Conservation (phyloP, 1,139 yeast species). For the Zygotorulaspora mrakii region DNA sequence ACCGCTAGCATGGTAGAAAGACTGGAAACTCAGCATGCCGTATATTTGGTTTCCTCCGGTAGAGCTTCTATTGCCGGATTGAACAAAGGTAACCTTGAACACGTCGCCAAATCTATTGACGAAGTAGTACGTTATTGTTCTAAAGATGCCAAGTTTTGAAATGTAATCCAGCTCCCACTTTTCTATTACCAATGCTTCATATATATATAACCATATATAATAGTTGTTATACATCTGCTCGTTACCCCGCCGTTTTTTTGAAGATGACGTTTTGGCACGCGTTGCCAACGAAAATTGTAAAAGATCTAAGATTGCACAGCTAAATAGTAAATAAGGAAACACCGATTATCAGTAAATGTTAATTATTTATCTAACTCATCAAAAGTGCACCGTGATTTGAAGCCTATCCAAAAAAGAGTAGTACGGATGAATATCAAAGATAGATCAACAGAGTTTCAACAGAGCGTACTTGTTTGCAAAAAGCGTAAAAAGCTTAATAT, state of each 20-base stretch:
- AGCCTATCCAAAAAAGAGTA: not conserved
- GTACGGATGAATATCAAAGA: conserved; percentile 33
- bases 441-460: conserved; percentile 38
- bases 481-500: conserved; percentile 23
- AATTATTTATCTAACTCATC: not conserved
- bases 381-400: not conserved
- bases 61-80: conserved; percentile 94
- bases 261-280: too few species aligned
- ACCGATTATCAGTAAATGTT: too few species aligned
- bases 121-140: conserved; percentile 58
- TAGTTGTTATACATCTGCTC: too few species aligned
- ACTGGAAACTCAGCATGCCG: conserved; percentile 72
- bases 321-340: conserved; percentile 1
- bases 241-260: conserved; percentile 2
- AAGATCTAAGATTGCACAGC: conserved; percentile 3
- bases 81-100: conserved; percentile 71
- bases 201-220: too few species aligned
- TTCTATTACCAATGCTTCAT: too few species aligned
- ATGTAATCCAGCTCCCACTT: too few species aligned
- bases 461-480: conserved; percentile 33
- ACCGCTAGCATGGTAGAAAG: conserved; percentile 73
- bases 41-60: conserved; percentile 76
- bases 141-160: conserved; percentile 23
- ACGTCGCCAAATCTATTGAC: conserved; percentile 80
- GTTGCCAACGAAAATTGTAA: conserved; percentile 1